These are phyloP conservation scores for Sistotremastrum suecicum DNA, from an alignment of 768 basidiomycete species.

Conservation along the genomic window DNA sequence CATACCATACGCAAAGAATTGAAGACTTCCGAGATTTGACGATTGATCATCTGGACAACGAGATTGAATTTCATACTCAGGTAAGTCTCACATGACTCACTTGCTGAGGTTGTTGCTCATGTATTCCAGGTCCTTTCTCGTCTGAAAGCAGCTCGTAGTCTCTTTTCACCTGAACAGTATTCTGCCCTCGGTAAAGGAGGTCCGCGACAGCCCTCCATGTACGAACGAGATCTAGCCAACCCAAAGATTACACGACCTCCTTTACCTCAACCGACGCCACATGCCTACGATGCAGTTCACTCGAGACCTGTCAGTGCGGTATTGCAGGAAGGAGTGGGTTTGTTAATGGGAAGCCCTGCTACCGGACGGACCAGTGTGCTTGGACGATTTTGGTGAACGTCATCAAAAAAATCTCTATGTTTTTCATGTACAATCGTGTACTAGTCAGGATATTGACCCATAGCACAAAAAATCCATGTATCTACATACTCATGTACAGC, in stretches of 20 bases:
- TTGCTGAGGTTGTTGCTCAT: background rate
- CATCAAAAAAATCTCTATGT: too few relatives aligned
- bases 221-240: slow-evolving; percentile 58
- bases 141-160: slow-evolving; percentile 39
- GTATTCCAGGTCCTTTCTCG: slow-evolving; percentile 38
- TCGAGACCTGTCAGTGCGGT: slow-evolving; percentile 66
- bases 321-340: slow-evolving; percentile 57
- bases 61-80: slow-evolving; percentile 66
- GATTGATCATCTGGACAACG: slow-evolving; percentile 61
- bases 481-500: too few relatives aligned
- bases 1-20: slow-evolving; percentile 57
- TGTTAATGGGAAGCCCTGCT: slow-evolving; percentile 33
- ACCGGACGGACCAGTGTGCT: slow-evolving; percentile 38
- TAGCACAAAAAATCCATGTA: too few relatives aligned
- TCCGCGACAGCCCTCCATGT: slow-evolving; percentile 54
- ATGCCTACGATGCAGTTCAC: slow-evolving; percentile 62
- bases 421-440: too few relatives aligned
- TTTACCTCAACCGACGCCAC: slow-evolving; percentile 63
- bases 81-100: slow-evolving; percentile 16
- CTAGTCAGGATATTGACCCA: too few relatives aligned
- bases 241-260: slow-evolving; percentile 30
- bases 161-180: slow-evolving; percentile 36
- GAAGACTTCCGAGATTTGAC: slow-evolving; percentile 51
- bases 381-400: slow-evolving; percentile 41
- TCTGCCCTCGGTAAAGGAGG: slow-evolving; percentile 28